These are phyloP conservation scores for Dunaliella primolecta DNA, from an alignment of 139 green algal genomes.

Conservation along the genomic window DNA sequence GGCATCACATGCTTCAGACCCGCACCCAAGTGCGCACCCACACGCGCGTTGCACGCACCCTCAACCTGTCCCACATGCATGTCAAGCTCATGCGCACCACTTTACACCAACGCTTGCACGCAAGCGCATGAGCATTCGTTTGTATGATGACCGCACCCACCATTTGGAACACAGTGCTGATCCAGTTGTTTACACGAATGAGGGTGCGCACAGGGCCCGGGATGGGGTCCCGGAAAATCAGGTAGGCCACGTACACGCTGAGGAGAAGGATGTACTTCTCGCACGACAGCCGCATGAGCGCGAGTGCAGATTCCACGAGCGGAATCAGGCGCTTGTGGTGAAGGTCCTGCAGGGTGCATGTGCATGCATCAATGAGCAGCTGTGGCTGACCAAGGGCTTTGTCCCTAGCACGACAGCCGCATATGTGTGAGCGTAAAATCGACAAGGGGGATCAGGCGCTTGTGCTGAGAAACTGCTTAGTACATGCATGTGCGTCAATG, in stretches of 20 bases:
- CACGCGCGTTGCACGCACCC: no score
- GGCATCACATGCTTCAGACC: no score
- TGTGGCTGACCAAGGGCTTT: background rate
- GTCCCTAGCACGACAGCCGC: no score
- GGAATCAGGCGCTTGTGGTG: slow-evolving; percentile 61
- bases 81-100: no score
- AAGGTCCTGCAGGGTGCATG: slow-evolving; percentile 35
- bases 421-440: no score
- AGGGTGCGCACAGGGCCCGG: slow-evolving; percentile 26
- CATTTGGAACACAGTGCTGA: slow-evolving; percentile 61
- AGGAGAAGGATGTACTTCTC: slow-evolving; percentile 82
- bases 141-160: no score
- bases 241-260: slow-evolving; percentile 57
- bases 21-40: no score
- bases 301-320: slow-evolving; percentile 71
- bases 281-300: slow-evolving; percentile 80
- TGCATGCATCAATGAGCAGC: background rate
- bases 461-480: background rate
- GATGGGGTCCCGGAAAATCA: slow-evolving; percentile 61
- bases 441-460: background rate
- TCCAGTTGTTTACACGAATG: slow-evolving; percentile 41
- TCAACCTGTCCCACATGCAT: no score
- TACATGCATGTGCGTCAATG: background rate
- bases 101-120: no score
- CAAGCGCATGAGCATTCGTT: no score